These are phyloP conservation scores for Juncus inflexus DNA, from an alignment of 176 grass and related monocot species.

Conservation along the genomic window DNA sequence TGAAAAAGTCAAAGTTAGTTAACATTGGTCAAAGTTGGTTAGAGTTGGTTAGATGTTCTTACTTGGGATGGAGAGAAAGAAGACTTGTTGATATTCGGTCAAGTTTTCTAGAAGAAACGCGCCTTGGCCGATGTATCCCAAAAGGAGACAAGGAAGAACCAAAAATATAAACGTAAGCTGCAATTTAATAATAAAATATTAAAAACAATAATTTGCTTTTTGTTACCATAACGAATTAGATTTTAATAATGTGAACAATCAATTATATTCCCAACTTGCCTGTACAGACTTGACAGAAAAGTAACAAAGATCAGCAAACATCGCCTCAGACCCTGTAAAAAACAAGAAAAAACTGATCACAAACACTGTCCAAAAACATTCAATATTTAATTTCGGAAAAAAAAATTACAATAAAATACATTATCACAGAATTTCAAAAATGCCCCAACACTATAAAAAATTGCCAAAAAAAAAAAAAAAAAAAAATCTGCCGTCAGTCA, in stretches of 20 bases:
- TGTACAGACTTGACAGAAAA: conserved; percentile 97
- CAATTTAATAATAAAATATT: conserved; percentile 29
- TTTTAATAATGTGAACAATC: no score
- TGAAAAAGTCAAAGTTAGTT: conserved; percentile 24
- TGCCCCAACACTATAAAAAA: not conserved
- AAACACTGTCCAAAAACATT: no score
- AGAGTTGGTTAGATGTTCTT: conserved; percentile 37
- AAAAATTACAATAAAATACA: no score
- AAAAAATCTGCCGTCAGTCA: not conserved
- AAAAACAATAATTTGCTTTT: no score
- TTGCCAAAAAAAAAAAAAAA: no score
- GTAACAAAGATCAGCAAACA: conserved; percentile 99
- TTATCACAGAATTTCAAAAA: no score
- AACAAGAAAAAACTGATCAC: not conserved
- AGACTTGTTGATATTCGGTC: conserved; percentile 74
- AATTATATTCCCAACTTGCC: no score
- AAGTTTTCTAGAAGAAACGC: conserved; percentile 95
- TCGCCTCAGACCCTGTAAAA: conserved; percentile 91
- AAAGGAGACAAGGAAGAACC: conserved; percentile 91
- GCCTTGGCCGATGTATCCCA: conserved; percentile 96
- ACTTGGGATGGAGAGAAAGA: conserved; percentile 98
- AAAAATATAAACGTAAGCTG: conserved; percentile 93
- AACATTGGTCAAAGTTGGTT: conserved; percentile 2
- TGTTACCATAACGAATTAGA: no score
- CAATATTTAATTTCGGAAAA: no score